A percentile compares a stretch with the other conserved stretches of the same genome.
phyloP scores from a whole-genome alignment of 495 filamentous ascomycete genomes.

The Clavariopsis aquatica region DNA sequence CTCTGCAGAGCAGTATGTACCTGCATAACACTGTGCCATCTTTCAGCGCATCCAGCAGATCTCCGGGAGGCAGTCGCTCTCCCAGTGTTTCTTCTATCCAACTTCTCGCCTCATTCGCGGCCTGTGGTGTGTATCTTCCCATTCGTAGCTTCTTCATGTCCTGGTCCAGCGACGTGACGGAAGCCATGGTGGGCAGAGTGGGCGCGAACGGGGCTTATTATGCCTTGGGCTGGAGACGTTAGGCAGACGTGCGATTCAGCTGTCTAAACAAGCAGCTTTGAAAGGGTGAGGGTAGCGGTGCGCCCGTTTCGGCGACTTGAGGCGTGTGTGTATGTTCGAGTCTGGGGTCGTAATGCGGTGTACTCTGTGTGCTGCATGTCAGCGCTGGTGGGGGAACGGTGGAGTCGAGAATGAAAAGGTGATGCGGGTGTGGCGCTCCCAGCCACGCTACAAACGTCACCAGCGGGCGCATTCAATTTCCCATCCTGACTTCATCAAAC shows the following conservation, averaged over 20 bases:
- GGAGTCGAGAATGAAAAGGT: constrained; percentile 16
- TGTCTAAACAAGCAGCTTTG: constrained; percentile 5
- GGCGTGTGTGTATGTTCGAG: not conserved
- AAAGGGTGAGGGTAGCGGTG: not conserved
- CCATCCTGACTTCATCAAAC: not conserved
- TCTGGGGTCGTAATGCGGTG: not conserved
- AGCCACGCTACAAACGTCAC: constrained; percentile 30
- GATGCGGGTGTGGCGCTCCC: constrained; percentile 4
- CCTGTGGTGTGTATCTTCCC: constrained; percentile 90
- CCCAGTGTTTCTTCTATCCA: constrained; percentile 89
- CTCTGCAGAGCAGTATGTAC: constrained; percentile 50
- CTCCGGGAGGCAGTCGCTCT: constrained; percentile 66
- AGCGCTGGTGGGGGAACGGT: constrained; percentile 14
- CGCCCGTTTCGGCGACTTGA: not conserved
- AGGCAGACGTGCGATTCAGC: not conserved
- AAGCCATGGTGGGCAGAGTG: constrained; percentile 68
- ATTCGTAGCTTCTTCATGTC: constrained; percentile 92
- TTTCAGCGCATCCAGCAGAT: constrained; percentile 82
- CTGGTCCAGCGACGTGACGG: constrained; percentile 89
- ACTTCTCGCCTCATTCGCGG: constrained; percentile 77
- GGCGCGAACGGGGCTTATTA: constrained; percentile 14
- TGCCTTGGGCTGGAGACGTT: not conserved
- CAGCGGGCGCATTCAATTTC: constrained; percentile 18
- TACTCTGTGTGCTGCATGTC: constrained; percentile 12
- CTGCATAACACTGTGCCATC: constrained; percentile 91